Evolutionary conservation across 2,329 filamentous ascomycete genomes (phyloP).

Genomic region (Aureobasidium sp.): DNA sequence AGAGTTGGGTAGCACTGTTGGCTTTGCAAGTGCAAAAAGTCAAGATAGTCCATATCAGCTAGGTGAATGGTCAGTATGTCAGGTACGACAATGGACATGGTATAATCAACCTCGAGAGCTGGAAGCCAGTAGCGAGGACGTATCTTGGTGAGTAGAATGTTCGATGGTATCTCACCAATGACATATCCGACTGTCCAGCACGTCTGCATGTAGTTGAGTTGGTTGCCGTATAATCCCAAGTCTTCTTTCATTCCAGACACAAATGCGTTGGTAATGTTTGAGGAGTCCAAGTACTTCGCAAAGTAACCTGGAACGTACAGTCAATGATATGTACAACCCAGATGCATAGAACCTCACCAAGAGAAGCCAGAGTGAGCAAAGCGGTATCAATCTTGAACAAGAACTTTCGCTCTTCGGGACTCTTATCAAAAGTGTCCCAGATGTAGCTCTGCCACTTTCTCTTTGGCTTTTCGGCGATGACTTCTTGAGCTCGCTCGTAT

Average conservation of each 20-base stretch:
- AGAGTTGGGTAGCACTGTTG: slow-evolving; percentile 33
- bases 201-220: slow-evolving; percentile 51
- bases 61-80: background rate
- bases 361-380: slow-evolving; percentile 41
- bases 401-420: slow-evolving; percentile 42
- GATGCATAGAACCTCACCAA: slow-evolving; percentile 26
- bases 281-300: too few species aligned
- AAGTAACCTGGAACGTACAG: background rate
- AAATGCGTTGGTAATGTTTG: background rate
- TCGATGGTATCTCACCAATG: slow-evolving; percentile 46
- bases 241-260: slow-evolving; percentile 34
- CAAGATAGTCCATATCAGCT: slow-evolving; percentile 40
- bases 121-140: background rate
- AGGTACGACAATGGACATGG: rapidly evolving
- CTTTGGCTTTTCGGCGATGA: slow-evolving; percentile 19
- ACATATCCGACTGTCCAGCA: slow-evolving; percentile 57
- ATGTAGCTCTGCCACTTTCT: slow-evolving; percentile 44
- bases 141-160: slow-evolving; percentile 28
- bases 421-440: slow-evolving; percentile 46
- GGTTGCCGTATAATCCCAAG: slow-evolving; percentile 45
- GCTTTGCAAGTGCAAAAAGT: slow-evolving; percentile 32
- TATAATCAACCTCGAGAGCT: background rate
- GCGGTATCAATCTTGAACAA: slow-evolving; percentile 45
- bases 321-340: background rate
- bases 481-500: slow-evolving; percentile 7